These are phyloP conservation scores for Mycena alexandri DNA, from an alignment of 768 basidiomycete species.

Conservation along the genomic window DNA sequence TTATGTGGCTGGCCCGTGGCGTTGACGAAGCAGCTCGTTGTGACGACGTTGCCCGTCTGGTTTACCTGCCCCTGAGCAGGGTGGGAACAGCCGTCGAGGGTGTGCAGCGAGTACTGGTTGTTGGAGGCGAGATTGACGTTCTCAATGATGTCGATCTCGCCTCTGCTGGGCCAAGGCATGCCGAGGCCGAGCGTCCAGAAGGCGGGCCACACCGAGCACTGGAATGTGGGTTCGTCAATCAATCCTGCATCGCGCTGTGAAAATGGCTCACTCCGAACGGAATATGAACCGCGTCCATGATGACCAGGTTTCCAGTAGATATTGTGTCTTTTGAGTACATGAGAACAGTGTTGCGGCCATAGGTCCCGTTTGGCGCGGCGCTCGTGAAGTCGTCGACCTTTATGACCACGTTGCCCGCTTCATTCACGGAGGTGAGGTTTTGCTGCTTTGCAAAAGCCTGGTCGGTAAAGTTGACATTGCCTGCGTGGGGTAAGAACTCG, in stretches of 20 bases:
- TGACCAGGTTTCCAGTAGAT: slow-evolving; percentile 27
- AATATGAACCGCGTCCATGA: slow-evolving; percentile 35
- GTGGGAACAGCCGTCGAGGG: slow-evolving; percentile 55
- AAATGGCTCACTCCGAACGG: slow-evolving; percentile 32
- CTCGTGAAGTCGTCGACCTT: slow-evolving; percentile 32
- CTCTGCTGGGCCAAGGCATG: slow-evolving; percentile 54
- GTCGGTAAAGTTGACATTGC: slow-evolving; percentile 19
- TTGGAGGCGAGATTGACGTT: slow-evolving; percentile 40
- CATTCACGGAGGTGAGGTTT: slow-evolving; percentile 29
- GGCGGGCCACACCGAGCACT: slow-evolving; percentile 17
- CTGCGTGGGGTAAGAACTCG: slow-evolving; percentile 5
- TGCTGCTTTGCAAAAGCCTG: slow-evolving; percentile 30
- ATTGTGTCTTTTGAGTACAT: slow-evolving; percentile 21
- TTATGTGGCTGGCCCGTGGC: slow-evolving; percentile 6
- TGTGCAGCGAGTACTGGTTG: slow-evolving; percentile 73
- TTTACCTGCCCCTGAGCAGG: slow-evolving; percentile 34
- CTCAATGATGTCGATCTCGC: slow-evolving; percentile 74
- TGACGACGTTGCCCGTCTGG: slow-evolving; percentile 36
- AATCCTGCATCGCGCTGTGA: background rate
- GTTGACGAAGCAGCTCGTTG: slow-evolving; percentile 41
- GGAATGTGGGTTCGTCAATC: background rate
- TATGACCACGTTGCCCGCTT: slow-evolving; percentile 3
- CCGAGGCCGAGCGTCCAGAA: slow-evolving; percentile 4
- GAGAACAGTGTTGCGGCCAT: slow-evolving; percentile 29
- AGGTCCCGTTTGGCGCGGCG: slow-evolving; percentile 9